Evolutionary conservation across 495 filamentous ascomycete genomes (phyloP).

Genomic region (Thermothielavioides terrestris): DNA sequence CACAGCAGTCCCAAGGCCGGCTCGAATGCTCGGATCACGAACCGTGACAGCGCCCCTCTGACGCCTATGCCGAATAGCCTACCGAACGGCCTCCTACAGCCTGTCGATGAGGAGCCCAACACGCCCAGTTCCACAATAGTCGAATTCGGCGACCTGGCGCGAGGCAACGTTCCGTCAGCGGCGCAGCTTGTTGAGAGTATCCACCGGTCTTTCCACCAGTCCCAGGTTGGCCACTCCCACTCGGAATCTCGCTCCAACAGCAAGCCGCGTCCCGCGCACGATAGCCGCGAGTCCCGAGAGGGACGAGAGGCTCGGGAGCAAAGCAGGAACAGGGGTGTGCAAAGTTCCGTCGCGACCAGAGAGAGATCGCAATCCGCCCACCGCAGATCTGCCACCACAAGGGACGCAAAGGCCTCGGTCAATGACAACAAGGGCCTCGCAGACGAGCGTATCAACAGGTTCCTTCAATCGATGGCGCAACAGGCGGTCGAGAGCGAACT

Average conservation of each 20-base stretch:
- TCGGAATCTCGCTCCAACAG: constrained; percentile 1
- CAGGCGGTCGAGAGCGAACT: constrained; percentile 1
- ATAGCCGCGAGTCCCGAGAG: neutral
- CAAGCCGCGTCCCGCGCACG: neutral
- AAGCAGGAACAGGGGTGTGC: neutral
- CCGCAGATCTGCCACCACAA: neutral
- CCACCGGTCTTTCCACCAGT: neutral
- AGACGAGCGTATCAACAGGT: constrained; percentile 1
- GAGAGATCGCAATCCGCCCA: constrained; percentile 1
- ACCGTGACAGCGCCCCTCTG: neutral
- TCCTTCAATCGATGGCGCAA: constrained; percentile 1
- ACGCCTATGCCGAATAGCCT: neutral
- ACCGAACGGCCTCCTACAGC: neutral
- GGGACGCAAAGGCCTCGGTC: neutral
- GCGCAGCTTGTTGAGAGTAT: neutral
- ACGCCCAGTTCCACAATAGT: constrained; percentile 9
- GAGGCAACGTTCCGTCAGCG: neutral
- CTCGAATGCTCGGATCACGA: neutral
- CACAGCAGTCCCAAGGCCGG: neutral
- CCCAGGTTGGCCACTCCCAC: neutral
- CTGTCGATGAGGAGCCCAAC: constrained; percentile 3
- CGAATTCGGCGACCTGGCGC: constrained; percentile 5
- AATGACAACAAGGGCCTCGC: neutral
- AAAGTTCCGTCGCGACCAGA: neutral
- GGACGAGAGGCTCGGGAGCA: neutral